These are phyloP conservation scores for Exophiala aquamarina DNA, from an alignment of 2,329 filamentous ascomycete species.

Conservation along the genomic window DNA sequence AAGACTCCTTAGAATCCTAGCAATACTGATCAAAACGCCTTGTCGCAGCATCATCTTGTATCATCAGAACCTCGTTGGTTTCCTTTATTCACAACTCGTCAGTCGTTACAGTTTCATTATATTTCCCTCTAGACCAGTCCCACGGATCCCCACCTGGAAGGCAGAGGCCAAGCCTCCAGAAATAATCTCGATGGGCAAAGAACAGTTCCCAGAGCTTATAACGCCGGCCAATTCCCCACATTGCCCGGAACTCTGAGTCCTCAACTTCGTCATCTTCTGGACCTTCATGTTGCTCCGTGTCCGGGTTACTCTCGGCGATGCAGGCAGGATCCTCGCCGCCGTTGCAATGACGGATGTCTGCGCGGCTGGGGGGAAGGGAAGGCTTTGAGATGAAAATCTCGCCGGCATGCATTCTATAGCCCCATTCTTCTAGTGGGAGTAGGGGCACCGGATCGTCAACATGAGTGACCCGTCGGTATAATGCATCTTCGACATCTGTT, in stretches of 20 bases:
- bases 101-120: conserved; percentile 14
- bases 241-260: conserved; percentile 12
- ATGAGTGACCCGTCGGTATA: conserved; percentile 81
- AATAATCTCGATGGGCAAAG: conserved; percentile 94
- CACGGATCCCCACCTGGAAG: conserved; percentile 67
- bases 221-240: conserved; percentile 46
- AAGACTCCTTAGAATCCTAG: no score
- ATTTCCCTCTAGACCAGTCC: conserved; percentile 26
- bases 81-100: conserved; percentile 17
- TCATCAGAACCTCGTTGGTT: background rate
- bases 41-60: no score
- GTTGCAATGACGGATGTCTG: conserved; percentile 69
- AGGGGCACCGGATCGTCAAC: conserved; percentile 83
- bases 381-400: conserved; percentile 82
- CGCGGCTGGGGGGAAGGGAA: conserved; percentile 64
- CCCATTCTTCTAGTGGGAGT: conserved; percentile 83
- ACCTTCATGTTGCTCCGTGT: conserved; percentile 25
- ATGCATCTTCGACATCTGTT: conserved; percentile 27
- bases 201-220: conserved; percentile 89
- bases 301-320: conserved; percentile 54
- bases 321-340: conserved; percentile 72
- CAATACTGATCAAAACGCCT: no score
- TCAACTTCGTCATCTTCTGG: conserved; percentile 21
- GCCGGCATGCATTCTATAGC: conserved; percentile 78
- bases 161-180: conserved; percentile 89